phyloP scores from a whole-genome alignment of 2,329 filamentous ascomycete species.

The Trematosphaeria pertusa region DNA sequence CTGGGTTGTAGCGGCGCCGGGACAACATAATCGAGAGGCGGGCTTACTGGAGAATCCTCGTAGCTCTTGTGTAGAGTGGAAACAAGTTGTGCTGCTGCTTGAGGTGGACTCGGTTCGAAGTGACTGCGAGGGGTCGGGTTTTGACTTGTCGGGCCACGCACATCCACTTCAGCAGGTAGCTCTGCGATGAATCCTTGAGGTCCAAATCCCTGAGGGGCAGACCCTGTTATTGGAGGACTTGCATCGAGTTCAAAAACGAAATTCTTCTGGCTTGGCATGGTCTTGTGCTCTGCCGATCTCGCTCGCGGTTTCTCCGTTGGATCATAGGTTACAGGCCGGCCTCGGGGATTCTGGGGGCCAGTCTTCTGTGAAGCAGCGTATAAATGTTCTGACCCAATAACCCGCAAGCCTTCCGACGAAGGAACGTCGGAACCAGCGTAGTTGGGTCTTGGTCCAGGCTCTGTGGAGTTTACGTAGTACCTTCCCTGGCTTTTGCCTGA shows the following conservation, averaged over 20 bases:
- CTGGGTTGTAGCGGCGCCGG: slow-evolving; percentile 1
- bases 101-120: slow-evolving; percentile 1
- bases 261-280: no score
- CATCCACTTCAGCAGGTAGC: slow-evolving; percentile 23
- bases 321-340: no score
- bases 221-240: background rate
- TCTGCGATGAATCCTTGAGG: slow-evolving; percentile 22
- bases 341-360: no score
- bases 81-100: background rate
- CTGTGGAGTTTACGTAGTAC: no score
- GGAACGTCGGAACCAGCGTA: background rate
- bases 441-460: background rate
- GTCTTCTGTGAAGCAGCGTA: slow-evolving; percentile 12
- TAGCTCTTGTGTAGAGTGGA: slow-evolving; percentile 1
- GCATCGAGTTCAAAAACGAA: slow-evolving; percentile 26
- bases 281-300: no score
- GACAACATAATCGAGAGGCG: slow-evolving; percentile 4
- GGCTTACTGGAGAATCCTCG: slow-evolving; percentile 14
- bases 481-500: no score
- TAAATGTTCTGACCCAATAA: slow-evolving; percentile 15
- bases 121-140: no score
- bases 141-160: no score
- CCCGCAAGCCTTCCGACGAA: slow-evolving; percentile 4
- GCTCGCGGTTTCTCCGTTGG: no score
- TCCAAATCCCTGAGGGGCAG: background rate